A percentile compares a stretch with the other conserved stretches of the same genome.
phyloP scores from a whole-genome alignment of 2,329 filamentous ascomycete species.

The Davidsoniella virescens region DNA sequence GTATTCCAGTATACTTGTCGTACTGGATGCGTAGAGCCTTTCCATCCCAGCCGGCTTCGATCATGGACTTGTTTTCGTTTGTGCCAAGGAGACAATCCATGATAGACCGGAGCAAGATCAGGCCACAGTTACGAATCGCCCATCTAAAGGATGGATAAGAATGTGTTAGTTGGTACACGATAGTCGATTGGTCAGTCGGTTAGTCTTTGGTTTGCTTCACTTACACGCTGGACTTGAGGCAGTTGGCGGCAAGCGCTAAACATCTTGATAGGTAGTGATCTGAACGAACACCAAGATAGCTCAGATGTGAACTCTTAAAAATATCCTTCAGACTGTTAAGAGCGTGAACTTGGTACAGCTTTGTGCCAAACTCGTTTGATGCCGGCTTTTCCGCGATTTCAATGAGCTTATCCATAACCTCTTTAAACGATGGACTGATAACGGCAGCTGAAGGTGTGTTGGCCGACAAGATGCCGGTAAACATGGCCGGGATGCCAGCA shows the following conservation, averaged over 20 bases:
- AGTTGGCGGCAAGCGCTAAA: constrained; percentile 63
- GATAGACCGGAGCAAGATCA: constrained; percentile 75
- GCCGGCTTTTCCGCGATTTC: constrained; percentile 36
- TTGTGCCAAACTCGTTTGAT: constrained; percentile 43
- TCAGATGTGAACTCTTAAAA: constrained; percentile 66
- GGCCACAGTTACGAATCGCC: constrained; percentile 85
- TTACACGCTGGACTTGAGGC: constrained; percentile 62
- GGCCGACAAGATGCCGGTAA: constrained; percentile 64
- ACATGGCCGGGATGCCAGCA: constrained; percentile 75
- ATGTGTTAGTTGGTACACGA: constrained; percentile 3
- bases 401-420: constrained; percentile 47
- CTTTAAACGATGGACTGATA: constrained; percentile 40
- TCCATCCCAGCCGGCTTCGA: constrained; percentile 47
- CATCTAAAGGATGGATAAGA: constrained; percentile 35
- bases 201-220: constrained; percentile 16
- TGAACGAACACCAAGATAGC: constrained; percentile 53
- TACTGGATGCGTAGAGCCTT: constrained; percentile 51
- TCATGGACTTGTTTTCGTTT: constrained; percentile 49
- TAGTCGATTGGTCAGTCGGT: background rate
- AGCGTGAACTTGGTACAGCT: constrained; percentile 82
- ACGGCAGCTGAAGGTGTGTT: constrained; percentile 25
- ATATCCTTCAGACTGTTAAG: constrained; percentile 88
- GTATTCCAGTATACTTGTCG: constrained; percentile 49
- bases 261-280: constrained; percentile 59
- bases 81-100: constrained; percentile 66